Evolutionary conservation across 805 yeast genomes (phyloP), one percentile per base, ranked within the genome.

Genomic region (Grigorovia jiainica): DNA sequence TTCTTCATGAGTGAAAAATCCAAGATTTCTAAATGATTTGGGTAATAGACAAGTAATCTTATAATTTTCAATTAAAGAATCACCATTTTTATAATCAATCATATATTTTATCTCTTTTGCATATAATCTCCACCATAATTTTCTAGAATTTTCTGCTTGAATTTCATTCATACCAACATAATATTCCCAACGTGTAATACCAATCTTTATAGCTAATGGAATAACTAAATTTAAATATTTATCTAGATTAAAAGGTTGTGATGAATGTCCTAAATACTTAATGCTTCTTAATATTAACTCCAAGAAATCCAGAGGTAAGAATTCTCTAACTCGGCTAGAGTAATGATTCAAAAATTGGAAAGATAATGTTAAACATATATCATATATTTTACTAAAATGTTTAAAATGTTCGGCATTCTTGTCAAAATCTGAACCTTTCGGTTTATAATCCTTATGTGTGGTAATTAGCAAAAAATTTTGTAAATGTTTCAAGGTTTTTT

Each of bases 161-260:
- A 30, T 42, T 42, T 58, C 61, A 39, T 52, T 54, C 24, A 57
- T 40, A 3, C 61, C 63, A 13, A 56, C 56, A 41, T 57, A 59
- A 41, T 46, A 55, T 38, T 60, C 65, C 64, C 64, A 60, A 23
- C 60, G 50, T 8, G 51, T 45, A 4, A 59, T 45, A 1, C 64
- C 65, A 34, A 53, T 37, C n/a, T 43, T 47, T 10, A 43, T 42
- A 3, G 63, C 57, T 37, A 48, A 48, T 29, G 49, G 43, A 6
- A 51, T 34, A 2, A 55, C 58, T 21, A 52, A 44, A 2, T 44
- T 48, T 13, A 56, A 39, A 5, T 54, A 53, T 43, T 49, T 56
- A 25, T 50, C 55, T 36, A 44, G 47, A 1, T 53, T 56, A 36
- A 48, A 53, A 21, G 34, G 29, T 35, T 57, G 61, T 11, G 49